Evolutionary conservation across 768 basidiomycete species (phyloP), one percentile per base, ranked within the genome.

Genomic region (Paxillus involutus): DNA sequence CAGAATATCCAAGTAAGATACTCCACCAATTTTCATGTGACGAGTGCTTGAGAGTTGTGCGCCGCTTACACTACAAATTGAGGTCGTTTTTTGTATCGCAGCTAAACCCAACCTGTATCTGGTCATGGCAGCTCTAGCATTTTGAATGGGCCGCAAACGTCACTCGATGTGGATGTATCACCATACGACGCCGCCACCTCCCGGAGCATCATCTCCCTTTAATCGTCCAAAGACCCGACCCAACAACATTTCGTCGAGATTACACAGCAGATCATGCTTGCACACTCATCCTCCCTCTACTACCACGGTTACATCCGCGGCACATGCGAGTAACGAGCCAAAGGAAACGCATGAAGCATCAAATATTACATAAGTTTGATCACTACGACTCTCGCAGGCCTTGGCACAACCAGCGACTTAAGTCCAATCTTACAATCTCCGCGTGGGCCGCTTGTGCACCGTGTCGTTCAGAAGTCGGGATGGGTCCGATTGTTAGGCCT

Each of bases 21-120:
- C 21, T 21, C 40, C 89, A 89, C 58, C 81, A 79, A 7, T 90
- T 79, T 59, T 16, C 63, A 70, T 49, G 61, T 63, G 10, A 62
- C 70, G 41, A 68, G 29, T 21, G 48, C 57, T 45, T 21, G 21
- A 21, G 21, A 21, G 21, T 21, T 21, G 21, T 21, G 21, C 21
- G 21, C 21, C 3, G 21, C 21, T 21, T 21, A 3, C 21, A 21
- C 21, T 3, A 21, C 21, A 21, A 3, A 26, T 26, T 5, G 26
- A 26, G 26, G 26, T 26, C 26, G 26, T 26, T 26, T 26, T 26
- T 26, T 26, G 5, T 26, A 26, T 26, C 26, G 26, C 26, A 26
- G 26, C 26, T 26, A 26, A 26, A 70, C 70, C 16, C 59, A 41
- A 24, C 61, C 65, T 33, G 43, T 58, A 26, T 56, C 71, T 44